Conservation (phyloP, 2,329 filamentous ascomycete species). For the Ophiosphaerella herpotricha region DNA sequence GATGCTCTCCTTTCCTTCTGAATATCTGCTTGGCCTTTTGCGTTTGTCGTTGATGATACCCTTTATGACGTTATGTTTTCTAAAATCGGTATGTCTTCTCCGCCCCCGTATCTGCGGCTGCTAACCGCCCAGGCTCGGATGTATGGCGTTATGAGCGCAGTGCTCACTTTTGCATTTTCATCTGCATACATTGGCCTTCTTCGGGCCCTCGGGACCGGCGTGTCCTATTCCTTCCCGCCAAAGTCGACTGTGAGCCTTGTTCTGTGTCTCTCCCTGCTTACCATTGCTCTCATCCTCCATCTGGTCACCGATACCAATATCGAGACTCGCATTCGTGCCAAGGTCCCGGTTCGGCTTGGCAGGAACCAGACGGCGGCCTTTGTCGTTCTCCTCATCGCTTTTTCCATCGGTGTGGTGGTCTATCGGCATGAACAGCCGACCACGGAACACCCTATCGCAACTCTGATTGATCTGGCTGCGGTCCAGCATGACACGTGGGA, state of each 20-base stretch:
- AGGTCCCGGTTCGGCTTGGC: constrained; percentile 37
- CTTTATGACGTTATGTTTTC: constrained; percentile 43
- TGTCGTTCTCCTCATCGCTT: constrained; percentile 49
- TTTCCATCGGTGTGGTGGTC: constrained; percentile 31
- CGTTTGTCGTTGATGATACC: constrained; percentile 45
- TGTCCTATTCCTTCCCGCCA: constrained; percentile 40
- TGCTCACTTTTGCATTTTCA: constrained; percentile 40
- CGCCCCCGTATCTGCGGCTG: not conserved
- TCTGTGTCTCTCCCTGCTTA: constrained; percentile 36
- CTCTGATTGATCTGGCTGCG: constrained; percentile 57
- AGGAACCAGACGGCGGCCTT: constrained; percentile 37
- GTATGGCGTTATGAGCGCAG: constrained; percentile 41
- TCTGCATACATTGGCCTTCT: constrained; percentile 42
- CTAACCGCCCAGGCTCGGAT: constrained; percentile 35
- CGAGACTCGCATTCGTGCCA: constrained; percentile 32
- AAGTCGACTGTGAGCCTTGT: constrained; percentile 38
- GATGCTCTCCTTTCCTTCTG: constrained; percentile 38
- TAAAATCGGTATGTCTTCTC: constrained; percentile 36
- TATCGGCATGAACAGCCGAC: constrained; percentile 50
- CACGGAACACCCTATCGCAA: constrained; percentile 59
- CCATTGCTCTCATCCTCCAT: constrained; percentile 37
- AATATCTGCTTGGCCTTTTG: constrained; percentile 41
- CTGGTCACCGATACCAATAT: constrained; percentile 37
- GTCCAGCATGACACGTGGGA: constrained; percentile 56
- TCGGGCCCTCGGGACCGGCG: constrained; percentile 37